These are phyloP conservation scores for Blumeriella jaapii DNA, from an alignment of 2,329 filamentous ascomycete genomes.

Conservation along the genomic window DNA sequence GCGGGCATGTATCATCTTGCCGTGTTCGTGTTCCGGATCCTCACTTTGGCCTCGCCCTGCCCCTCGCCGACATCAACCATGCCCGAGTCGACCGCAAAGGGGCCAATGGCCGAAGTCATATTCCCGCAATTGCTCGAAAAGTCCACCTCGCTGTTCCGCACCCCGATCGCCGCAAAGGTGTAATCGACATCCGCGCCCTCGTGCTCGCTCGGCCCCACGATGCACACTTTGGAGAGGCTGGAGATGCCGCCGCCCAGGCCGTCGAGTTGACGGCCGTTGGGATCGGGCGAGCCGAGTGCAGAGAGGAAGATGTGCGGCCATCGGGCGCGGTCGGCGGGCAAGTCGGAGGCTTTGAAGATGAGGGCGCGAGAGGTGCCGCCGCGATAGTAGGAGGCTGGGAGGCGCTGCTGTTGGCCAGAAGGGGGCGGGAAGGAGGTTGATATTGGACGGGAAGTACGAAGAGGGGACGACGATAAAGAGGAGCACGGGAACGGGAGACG, in stretches of 20 bases:
- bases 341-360: conserved; percentile 42
- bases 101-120: conserved; percentile 56
- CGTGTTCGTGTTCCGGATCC: conserved; percentile 64
- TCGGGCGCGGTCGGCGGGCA: conserved; percentile 34
- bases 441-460: background rate
- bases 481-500: no score
- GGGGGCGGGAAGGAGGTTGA: conserved; percentile 1
- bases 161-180: conserved; percentile 59
- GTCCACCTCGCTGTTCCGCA: conserved; percentile 49
- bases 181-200: conserved; percentile 51
- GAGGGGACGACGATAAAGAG: background rate
- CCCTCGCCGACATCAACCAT: conserved; percentile 29
- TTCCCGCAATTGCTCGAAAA: conserved; percentile 66
- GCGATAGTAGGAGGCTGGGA: conserved; percentile 49
- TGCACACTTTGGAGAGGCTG: conserved; percentile 58
- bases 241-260: conserved; percentile 60
- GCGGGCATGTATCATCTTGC: conserved; percentile 47
- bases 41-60: conserved; percentile 34
- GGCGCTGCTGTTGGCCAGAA: conserved; percentile 22
- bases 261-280: conserved; percentile 57
- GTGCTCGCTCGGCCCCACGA: conserved; percentile 42
- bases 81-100: conserved; percentile 47
- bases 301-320: conserved; percentile 46
- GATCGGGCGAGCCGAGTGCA: conserved; percentile 54
- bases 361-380: conserved; percentile 60